phyloP scores from a whole-genome alignment of 129 eudicot species.

The Erigeron canadensis region DNA sequence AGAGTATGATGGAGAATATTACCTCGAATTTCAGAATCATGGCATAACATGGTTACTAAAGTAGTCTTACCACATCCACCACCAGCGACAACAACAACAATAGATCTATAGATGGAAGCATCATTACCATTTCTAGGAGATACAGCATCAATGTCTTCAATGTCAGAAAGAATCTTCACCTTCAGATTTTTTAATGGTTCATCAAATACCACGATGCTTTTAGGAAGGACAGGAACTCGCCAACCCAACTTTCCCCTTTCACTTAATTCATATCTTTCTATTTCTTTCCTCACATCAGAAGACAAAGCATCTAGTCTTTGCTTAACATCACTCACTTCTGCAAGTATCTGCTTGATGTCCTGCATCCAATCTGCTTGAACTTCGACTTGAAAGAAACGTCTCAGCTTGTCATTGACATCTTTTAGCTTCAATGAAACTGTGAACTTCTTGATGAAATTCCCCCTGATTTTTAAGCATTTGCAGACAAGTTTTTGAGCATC shows the following conservation, averaged over 20 bases:
- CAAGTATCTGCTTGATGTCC: constrained; percentile 23
- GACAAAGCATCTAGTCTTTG: background rate
- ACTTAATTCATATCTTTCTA: background rate
- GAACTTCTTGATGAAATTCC: constrained; percentile 20
- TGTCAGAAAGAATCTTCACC: constrained; percentile 9
- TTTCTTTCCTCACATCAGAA: background rate
- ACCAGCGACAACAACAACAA: constrained; percentile 16
- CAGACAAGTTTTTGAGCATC: constrained; percentile 17
- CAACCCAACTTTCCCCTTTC: constrained; percentile 20
- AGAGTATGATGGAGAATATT: no score
- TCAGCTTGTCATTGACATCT: constrained; percentile 4
- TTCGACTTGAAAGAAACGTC: constrained; percentile 28
- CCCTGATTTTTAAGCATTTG: constrained; percentile 27
- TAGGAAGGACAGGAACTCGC: constrained; percentile 17
- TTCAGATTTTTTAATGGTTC: constrained; percentile 20
- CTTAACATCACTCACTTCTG: background rate
- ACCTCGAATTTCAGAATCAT: constrained; percentile 17
- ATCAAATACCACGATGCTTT: constrained; percentile 21
- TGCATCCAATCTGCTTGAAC: constrained; percentile 19
- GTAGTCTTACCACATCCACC: constrained; percentile 27
- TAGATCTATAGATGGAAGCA: no score
- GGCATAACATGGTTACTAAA: constrained; percentile 12
- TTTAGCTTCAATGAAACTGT: constrained; percentile 21
- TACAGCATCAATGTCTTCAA: background rate
- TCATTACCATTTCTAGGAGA: no score